phyloP scores from a whole-genome alignment of 2,329 filamentous ascomycete genomes.

The Escovopsis sp. region DNA sequence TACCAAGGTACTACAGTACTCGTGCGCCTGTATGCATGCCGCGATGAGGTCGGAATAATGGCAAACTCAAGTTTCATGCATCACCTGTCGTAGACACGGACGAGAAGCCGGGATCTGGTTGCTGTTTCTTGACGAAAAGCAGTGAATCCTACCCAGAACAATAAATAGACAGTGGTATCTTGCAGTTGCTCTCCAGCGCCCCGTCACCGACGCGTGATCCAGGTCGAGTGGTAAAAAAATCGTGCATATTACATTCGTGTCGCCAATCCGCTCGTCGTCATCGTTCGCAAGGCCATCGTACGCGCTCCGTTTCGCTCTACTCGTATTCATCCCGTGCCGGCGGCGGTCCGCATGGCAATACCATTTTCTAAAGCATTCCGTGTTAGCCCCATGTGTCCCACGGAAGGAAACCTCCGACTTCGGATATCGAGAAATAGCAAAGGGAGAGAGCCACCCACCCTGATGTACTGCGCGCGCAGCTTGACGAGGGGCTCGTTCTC shows the following conservation, averaged over 20 bases:
- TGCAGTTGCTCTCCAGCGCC: neutral
- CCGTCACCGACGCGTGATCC: neutral
- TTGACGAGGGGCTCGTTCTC: conserved; percentile 75
- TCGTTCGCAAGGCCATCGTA: too few relatives aligned
- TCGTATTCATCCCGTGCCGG: conserved; percentile 38
- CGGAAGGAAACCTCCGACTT: neutral
- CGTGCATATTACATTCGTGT: too few relatives aligned
- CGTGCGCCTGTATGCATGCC: neutral
- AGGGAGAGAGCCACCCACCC: conserved; percentile 30
- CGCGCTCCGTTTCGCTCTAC: neutral
- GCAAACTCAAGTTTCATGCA: neutral
- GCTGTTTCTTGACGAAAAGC: too few relatives aligned
- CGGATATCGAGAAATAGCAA: neutral
- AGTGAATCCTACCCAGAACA: neutral
- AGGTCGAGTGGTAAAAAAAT: too few relatives aligned
- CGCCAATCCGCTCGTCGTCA: too few relatives aligned
- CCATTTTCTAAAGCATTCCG: conserved; percentile 42
- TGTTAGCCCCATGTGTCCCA: conserved; percentile 2
- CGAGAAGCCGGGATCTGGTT: too few relatives aligned
- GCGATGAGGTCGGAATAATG: neutral
- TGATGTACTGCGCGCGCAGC: conserved; percentile 65
- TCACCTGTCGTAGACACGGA: too few relatives aligned
- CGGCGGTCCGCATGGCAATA: conserved; percentile 46
- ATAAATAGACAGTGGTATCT: conserved; percentile 9
- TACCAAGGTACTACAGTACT: too few relatives aligned